These are phyloP conservation scores for Polyporus arcularius DNA, from an alignment of 768 basidiomycete genomes.

Conservation along the genomic window DNA sequence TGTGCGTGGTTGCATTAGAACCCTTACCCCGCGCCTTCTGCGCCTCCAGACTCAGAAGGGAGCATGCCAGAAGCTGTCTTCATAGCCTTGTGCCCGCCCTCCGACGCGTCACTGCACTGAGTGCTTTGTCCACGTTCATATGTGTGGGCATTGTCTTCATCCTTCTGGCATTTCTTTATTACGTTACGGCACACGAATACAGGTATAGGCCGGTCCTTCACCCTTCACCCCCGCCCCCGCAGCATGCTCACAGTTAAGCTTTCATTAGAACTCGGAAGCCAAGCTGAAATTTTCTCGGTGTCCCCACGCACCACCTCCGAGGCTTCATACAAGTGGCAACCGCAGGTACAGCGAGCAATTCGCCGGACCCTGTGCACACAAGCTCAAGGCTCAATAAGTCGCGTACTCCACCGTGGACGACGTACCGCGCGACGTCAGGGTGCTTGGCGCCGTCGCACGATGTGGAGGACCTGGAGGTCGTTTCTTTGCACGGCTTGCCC, in stretches of 20 bases:
- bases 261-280: neutral
- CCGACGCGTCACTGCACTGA: too few species aligned
- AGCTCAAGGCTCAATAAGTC: neutral
- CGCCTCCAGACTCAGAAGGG: too few species aligned
- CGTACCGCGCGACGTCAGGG: neutral
- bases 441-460: conserved; percentile 9
- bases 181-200: neutral
- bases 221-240: neutral
- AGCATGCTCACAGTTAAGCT: neutral
- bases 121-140: too few species aligned
- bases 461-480: conserved; percentile 7
- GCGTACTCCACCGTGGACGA: neutral
- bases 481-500: neutral
- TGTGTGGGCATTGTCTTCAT: too few species aligned
- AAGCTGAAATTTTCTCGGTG: neutral
- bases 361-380: neutral
- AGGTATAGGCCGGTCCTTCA: neutral
- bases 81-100: too few species aligned
- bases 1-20: too few species aligned
- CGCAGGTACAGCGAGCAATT: neutral
- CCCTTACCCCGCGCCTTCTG: too few species aligned
- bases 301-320: neutral
- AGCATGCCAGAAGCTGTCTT: too few species aligned
- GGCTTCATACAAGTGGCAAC: neutral
- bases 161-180: neutral